Percentiles rank a stretch among this genome's conserved stretches.
Evolutionary conservation across 1,139 yeast genomes (phyloP).

Genomic region (Yarrowia galli): DNA sequence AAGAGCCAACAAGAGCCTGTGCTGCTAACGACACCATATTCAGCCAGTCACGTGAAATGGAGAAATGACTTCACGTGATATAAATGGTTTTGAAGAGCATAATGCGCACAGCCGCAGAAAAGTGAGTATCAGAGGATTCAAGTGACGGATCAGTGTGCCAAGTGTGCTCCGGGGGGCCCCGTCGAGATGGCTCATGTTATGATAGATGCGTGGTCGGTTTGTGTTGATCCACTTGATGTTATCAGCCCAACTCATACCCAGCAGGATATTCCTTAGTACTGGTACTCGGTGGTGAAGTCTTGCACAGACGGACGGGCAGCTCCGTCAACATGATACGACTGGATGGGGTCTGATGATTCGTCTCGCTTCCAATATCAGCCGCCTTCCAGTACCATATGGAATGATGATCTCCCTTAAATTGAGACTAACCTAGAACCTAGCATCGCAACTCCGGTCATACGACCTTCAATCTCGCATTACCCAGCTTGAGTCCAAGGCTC

Average conservation of each 20-base stretch:
- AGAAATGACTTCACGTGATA: conserved; percentile 37
- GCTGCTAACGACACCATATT: conserved; percentile 16
- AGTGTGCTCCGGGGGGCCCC: no score
- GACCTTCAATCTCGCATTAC: conserved; percentile 27
- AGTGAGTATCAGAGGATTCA: conserved; percentile 1
- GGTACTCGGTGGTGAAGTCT: no score
- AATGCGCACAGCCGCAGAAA: conserved; percentile 36
- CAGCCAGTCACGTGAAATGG: conserved; percentile 37
- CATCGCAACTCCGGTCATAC: conserved; percentile 12
- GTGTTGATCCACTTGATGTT: no score
- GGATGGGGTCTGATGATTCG: no score
- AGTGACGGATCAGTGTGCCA: neutral
- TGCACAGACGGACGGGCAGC: no score
- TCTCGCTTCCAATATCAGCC: no score
- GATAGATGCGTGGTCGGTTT: no score
- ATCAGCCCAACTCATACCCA: no score
- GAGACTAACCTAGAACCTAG: conserved; percentile 31
- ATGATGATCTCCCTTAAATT: neutral
- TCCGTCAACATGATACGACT: no score
- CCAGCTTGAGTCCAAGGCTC: conserved; percentile 13
- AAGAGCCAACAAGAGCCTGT: conserved; percentile 3
- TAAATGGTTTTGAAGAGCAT: conserved; percentile 33
- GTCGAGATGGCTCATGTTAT: no score
- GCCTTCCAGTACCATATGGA: no score
- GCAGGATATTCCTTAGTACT: no score